phyloP scores from a whole-genome alignment of 2,329 filamentous ascomycete species.

The Fusarium avenaceum region DNA sequence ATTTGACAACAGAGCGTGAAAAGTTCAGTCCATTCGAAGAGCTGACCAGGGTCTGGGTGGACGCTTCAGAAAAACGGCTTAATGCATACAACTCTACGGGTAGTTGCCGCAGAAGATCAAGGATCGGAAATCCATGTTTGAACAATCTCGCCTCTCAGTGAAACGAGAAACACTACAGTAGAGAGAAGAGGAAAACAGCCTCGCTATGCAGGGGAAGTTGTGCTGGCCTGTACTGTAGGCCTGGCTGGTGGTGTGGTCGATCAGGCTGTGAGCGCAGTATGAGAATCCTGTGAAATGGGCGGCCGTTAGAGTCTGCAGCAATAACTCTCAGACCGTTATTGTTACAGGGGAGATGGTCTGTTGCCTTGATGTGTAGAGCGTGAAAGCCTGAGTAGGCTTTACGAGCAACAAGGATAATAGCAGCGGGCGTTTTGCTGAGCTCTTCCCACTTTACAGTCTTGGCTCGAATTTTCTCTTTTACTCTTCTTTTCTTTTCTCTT shows the following conservation, averaged over 20 bases:
- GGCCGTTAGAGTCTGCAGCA: too few species aligned
- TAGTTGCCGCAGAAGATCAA: not conserved
- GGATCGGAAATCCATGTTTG: not conserved
- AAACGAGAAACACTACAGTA: not conserved
- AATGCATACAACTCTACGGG: not conserved
- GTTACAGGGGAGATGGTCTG: not conserved
- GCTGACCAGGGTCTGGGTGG: not conserved
- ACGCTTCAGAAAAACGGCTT: not conserved
- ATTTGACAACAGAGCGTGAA: not conserved
- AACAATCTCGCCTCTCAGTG: not conserved
- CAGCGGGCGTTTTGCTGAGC: not conserved
- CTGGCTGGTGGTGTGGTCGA: constrained; percentile 1
- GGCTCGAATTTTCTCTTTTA: too few species aligned
- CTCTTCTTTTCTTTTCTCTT: not conserved
- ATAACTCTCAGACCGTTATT: not conserved
- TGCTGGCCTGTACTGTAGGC: not conserved
- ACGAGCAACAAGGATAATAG: not conserved
- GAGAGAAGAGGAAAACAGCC: not conserved
- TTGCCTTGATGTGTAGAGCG: not conserved
- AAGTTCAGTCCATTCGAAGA: not conserved
- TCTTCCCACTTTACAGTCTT: too few species aligned
- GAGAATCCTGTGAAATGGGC: not conserved
- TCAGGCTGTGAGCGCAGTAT: not conserved
- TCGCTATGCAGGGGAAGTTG: not conserved
- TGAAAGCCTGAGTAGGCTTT: not conserved